Evolutionary conservation across 495 filamentous ascomycete species (phyloP), one percentile per base, ranked within the genome.

Genomic region (Aspergillus ostianus): DNA sequence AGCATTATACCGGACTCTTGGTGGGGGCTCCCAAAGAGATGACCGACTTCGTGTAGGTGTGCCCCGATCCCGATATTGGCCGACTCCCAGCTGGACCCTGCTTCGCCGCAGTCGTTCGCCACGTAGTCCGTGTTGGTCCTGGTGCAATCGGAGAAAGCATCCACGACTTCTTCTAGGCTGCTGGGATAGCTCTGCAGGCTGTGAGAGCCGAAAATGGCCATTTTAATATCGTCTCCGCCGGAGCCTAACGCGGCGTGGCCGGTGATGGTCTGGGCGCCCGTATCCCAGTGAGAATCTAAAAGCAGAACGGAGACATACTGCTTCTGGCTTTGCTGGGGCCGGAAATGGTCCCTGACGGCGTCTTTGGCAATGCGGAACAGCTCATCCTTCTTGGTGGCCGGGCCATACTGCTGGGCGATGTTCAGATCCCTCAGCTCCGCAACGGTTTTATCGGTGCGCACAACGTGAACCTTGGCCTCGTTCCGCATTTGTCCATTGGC

Each of bases 61-160:
- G 92, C 92, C 9, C 93, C 92, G 63, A 97, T 95, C 49, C 92
- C 92, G 59, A 96, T 84, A 64, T 93, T 93, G 8, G 91, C 91
- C 18, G 92, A 85, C 68, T 97, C 92, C 92, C 92, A 96, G 57
- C 87, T 94, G 56, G 88, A 95, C 13, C 91, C 91, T 21, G 85
- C 85, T 48, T 96, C 89, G 47, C 89, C 88, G 65, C 82, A 89
- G 68, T 96, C 92, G 65, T 97, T 95, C 6, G 86, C 89, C 50
- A 95, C 86, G 63, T 83, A 85, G 41, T 84, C 83, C 6, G 88
- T 92, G 67, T 96, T 90, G 5, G 92, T 96, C 23, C 86, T 83
- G 13, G 92, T 95, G 68, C 91, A 94, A 77, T 97, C 92, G 0
- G 82, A 84, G 65, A 97, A 95, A 6, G 92, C 88, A 18, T 89